Evolutionary conservation across 805 yeast species (phyloP), one percentile per base, ranked within the genome.

Genomic region (Cyberlindnera petersonii): DNA sequence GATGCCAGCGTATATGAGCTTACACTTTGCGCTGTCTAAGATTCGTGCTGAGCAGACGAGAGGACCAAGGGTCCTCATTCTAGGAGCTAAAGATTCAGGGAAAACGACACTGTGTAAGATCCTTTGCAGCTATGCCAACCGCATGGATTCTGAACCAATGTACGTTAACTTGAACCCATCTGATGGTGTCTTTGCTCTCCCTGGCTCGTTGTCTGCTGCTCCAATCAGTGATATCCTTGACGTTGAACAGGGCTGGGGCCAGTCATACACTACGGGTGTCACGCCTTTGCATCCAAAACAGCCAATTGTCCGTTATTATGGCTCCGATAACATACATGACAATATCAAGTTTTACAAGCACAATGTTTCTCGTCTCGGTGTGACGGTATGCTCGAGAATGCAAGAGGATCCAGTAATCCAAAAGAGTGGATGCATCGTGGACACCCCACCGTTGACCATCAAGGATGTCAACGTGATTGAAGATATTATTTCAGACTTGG

Each of bases 121-220:
- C 0, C 63, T 93, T 31, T 68, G 75, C 4, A 69, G 91, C 4
- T 93, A 93, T 57, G 89, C 95, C 0, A 72, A 76, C 37, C 86
- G 86, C 55, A 70, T 75, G 72, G 82, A 77, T 42, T 57, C 67
- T 20, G 65, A 74, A 37, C 97, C 97, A 1, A 52, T 88, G 40
- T 64, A 81, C 26, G 86, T 91, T 13, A 89, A 88, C 53, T 59
- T 89, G 39, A 85, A 89, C 55, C 95, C 98, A 2, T 58, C 61
- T 19, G 77, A 73, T 29, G 86, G 88, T 4, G 80, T 79, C 1
- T 79, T 80, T 48, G 64, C 85, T 1, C 68, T 84, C 9, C 97
- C 97, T 0, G 97, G 98, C 1, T 75, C 87, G 4, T 45, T 93
- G 5, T 71, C 88, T 0, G 96, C 96, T 0, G 81, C 94, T 0